Percentiles rank a stretch among this genome's conserved stretches.
Conservation (phyloP, 129 eudicot genomes). For the Tagetes patula region DNA sequence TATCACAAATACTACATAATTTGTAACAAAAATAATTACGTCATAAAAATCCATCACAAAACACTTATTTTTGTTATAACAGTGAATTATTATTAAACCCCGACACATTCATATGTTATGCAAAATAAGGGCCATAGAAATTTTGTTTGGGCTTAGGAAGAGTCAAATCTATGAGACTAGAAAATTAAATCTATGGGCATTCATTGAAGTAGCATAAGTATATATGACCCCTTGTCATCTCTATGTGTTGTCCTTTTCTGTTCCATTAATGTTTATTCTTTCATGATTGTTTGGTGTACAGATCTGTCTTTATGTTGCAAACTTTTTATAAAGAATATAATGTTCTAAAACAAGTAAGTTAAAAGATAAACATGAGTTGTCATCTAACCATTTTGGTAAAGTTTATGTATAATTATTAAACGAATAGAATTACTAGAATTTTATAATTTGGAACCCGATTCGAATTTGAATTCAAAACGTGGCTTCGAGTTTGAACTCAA, state of each 20-base stretch:
- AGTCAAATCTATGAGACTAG: conserved; percentile 26
- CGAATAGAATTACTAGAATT: no score
- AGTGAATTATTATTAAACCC: background rate
- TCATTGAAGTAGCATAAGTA: conserved; percentile 8
- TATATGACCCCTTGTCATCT: conserved; percentile 19
- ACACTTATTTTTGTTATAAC: background rate
- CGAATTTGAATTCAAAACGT: no score
- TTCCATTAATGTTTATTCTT: conserved; percentile 26
- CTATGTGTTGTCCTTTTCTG: conserved; percentile 23
- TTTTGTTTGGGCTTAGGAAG: conserved; percentile 23
- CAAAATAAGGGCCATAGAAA: conserved; percentile 4
- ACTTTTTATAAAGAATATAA: background rate
- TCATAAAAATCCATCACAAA: background rate
- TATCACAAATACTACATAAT: no score
- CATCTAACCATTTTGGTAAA: background rate
- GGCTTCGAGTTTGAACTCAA: no score
- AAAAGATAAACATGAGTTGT: conserved; percentile 2
- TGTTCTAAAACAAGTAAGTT: background rate
- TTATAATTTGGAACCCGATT: no score
- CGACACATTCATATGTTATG: background rate
- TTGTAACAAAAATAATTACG: background rate
- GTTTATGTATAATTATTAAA: background rate
- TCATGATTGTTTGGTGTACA: conserved; percentile 19
- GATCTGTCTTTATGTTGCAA: background rate
- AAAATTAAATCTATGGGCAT: background rate